Evolutionary conservation across 805 yeast species (phyloP), one percentile per base, ranked within the genome.

Genomic region (Starmera amethionina): DNA sequence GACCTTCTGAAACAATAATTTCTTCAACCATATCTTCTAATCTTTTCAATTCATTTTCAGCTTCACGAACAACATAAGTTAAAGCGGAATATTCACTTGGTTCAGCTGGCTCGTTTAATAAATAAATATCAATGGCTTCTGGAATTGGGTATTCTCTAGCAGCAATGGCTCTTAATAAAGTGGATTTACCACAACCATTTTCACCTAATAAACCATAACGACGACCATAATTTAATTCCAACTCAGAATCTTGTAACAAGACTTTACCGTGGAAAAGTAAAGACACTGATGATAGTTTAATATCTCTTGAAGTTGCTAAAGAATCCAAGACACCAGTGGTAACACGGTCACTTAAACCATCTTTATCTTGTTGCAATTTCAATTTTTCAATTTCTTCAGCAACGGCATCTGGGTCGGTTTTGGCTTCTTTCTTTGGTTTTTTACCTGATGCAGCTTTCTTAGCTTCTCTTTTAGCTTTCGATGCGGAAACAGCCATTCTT

Each of bases 101-200:
- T 56, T 79, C 96, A 46, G 98, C 98, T 33, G 98, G 97, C 72
- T 93, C 98, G 65, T 93, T 93, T 65, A 93, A 74, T 51, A 93
- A 70, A 59, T 93, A 93, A 44, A 93, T 74, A 69, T 93, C 98
- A 52, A 93, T 86, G 49, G 72, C 75, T 50, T 82, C 93, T 35
- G 98, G 97, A 52, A 90, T 74, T 43, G 98, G 98, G 67, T 74
- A 93, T 67, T 93, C 98, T 64, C 96, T 79, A 39, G 95, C 94
- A 43, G 97, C 97, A 54, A 93, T 65, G 33, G 97, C 83, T 65
- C 86, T 86, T 62, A 93, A 70, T 56, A 93, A 80, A 19, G 98
- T 93, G 37, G 97, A 88, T 68, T 93, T 93, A 70, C 98, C 98
- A 71, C 97, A 93, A 50, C 98, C 98, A 65, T 93, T 93, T 67